phyloP scores from a whole-genome alignment of 2,329 filamentous ascomycete species.

The Pleoardoris graminearum region DNA sequence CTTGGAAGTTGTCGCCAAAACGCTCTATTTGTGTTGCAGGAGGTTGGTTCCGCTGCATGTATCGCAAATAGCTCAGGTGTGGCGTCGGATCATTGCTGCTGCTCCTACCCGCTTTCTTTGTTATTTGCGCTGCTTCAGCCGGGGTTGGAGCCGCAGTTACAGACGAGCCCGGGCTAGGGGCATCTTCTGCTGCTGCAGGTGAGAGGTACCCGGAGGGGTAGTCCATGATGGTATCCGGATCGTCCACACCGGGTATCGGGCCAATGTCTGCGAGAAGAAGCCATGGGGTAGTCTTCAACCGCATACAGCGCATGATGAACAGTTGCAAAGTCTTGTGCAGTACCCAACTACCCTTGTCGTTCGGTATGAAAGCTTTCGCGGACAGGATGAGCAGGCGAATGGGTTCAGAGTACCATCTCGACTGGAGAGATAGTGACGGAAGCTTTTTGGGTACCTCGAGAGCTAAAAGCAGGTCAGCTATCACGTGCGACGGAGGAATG shows the following conservation, averaged over 20 bases:
- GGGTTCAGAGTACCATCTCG: constrained; percentile 67
- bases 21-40: constrained; percentile 64
- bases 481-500: no score
- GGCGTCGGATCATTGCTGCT: constrained; percentile 59
- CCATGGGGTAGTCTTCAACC: constrained; percentile 62
- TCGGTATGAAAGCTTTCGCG: constrained; percentile 59
- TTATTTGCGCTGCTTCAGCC: constrained; percentile 62
- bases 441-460: constrained; percentile 62
- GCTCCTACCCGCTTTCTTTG: constrained; percentile 46
- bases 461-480: constrained; percentile 52
- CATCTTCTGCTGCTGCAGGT: constrained; percentile 50
- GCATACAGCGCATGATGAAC: constrained; percentile 60
- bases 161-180: constrained; percentile 32
- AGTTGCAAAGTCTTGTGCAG: constrained; percentile 62
- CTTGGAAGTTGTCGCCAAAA: constrained; percentile 77
- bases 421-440: constrained; percentile 60
- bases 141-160: constrained; percentile 61
- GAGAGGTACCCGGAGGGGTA: constrained; percentile 43
- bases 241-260: constrained; percentile 55
- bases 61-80: constrained; percentile 79
- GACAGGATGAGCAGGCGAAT: constrained; percentile 60
- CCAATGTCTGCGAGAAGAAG: constrained; percentile 63
- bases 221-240: constrained; percentile 44
- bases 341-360: constrained; percentile 62
- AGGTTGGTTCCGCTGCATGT: constrained; percentile 81